Conservation (phyloP, 2,329 filamentous ascomycete species). For the Metarhizium humberi region DNA sequence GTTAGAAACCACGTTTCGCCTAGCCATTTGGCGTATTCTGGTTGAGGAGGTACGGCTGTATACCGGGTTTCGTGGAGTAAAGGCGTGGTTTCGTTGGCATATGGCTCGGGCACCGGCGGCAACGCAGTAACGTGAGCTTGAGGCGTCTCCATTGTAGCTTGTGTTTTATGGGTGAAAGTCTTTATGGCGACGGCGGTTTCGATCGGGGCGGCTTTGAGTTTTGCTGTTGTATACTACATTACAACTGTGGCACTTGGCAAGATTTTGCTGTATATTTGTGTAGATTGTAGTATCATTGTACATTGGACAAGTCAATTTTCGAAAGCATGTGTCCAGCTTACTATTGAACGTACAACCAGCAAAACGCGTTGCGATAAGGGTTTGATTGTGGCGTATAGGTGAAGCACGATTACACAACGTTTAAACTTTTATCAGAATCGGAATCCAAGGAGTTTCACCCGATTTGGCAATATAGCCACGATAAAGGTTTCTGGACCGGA, state of each 20-base stretch:
- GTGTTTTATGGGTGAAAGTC: neutral
- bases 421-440: neutral
- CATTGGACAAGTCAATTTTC: no score
- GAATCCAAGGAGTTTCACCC: neutral
- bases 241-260: no score
- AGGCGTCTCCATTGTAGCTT: neutral
- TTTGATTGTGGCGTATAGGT: no score
- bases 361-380: no score
- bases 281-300: no score
- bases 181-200: neutral
- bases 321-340: no score
- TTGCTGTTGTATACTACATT: no score
- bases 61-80: slow-evolving; percentile 3
- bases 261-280: no score
- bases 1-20: slow-evolving; percentile 38
- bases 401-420: no score
- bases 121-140: neutral
- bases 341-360: no score
- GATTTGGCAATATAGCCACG: slow-evolving; percentile 17
- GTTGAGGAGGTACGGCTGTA: neutral
- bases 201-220: neutral
- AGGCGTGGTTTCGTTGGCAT: slow-evolving; percentile 12
- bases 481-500: neutral
- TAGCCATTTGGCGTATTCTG: slow-evolving; percentile 12
- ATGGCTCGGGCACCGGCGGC: neutral